Conservation (phyloP, 495 filamentous ascomycete genomes). For the Geoglossum glabrum region DNA sequence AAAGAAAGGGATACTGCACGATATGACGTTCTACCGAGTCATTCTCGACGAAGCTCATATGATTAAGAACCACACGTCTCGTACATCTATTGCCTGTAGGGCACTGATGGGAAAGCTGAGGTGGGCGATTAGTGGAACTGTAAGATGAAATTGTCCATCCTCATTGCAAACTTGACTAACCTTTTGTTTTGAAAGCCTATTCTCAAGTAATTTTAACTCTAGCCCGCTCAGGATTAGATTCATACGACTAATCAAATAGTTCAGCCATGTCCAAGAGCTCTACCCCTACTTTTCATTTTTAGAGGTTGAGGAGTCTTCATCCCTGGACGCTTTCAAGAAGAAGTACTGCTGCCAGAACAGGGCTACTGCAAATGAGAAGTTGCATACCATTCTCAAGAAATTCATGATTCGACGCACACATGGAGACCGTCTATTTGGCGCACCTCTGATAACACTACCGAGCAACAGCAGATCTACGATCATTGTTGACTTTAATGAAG, state of each 20-base stretch:
- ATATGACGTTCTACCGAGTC: background rate
- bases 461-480: constrained; percentile 9
- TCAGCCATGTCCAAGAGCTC: constrained; percentile 30
- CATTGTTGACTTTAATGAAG: background rate
- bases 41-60: constrained; percentile 27
- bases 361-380: background rate
- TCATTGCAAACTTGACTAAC: background rate
- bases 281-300: constrained; percentile 43
- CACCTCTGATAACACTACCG: constrained; percentile 35
- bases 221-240: background rate
- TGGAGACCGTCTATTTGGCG: constrained; percentile 28
- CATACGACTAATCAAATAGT: constrained; percentile 10
- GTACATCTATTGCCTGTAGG: constrained; percentile 32
- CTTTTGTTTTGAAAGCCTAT: background rate
- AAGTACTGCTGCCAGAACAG: constrained; percentile 15
- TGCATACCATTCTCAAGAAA: background rate
- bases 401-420: constrained; percentile 34
- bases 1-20: background rate
- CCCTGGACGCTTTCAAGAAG: constrained; percentile 23
- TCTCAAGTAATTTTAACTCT: background rate
- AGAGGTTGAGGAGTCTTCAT: constrained; percentile 17
- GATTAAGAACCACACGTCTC: constrained; percentile 35
- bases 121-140: constrained; percentile 44
- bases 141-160: constrained; percentile 9
- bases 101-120: constrained; percentile 27